Conservation (phyloP, 306 rosid species). For the Canavalia gladiata region DNA sequence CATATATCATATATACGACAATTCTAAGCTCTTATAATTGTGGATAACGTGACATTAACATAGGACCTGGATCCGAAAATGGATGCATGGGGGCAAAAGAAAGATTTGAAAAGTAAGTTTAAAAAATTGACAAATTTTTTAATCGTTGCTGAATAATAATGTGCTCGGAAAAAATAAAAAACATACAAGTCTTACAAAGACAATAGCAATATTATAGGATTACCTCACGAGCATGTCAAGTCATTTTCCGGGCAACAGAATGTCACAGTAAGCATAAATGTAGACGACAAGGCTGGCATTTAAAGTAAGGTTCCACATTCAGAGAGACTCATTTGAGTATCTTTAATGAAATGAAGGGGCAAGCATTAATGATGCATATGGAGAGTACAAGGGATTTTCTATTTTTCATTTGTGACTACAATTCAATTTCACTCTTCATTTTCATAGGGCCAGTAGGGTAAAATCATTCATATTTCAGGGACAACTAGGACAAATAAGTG, state of each 20-base stretch:
- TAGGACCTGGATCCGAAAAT: constrained; percentile 28
- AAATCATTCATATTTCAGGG: constrained; percentile 11
- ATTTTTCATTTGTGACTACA: constrained; percentile 42
- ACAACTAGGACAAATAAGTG: constrained; percentile 17
- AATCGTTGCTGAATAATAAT: neutral
- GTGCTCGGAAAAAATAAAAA: neutral
- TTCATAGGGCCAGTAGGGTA: constrained; percentile 22
- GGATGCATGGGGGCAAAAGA: constrained; percentile 9
- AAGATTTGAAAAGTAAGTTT: neutral
- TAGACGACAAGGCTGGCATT: constrained; percentile 52
- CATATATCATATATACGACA: no score
- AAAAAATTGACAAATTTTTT: neutral
- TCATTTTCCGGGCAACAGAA: constrained; percentile 63
- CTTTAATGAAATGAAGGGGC: constrained; percentile 48
- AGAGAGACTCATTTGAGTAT: constrained; percentile 56
- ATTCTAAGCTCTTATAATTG: no score
- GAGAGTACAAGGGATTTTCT: constrained; percentile 29
- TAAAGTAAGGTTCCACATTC: constrained; percentile 48
- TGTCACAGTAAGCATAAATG: constrained; percentile 58
- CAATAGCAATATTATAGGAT: constrained; percentile 36
- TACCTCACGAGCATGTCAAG: constrained; percentile 47
- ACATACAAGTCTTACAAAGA: neutral
- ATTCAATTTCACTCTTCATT: constrained; percentile 30
- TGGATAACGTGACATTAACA: neutral
- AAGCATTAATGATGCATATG: constrained; percentile 40